Base-by-base conservation (phyloP, 192 early-diverging fungal species). In the Anaeromyces robustus region DNA sequence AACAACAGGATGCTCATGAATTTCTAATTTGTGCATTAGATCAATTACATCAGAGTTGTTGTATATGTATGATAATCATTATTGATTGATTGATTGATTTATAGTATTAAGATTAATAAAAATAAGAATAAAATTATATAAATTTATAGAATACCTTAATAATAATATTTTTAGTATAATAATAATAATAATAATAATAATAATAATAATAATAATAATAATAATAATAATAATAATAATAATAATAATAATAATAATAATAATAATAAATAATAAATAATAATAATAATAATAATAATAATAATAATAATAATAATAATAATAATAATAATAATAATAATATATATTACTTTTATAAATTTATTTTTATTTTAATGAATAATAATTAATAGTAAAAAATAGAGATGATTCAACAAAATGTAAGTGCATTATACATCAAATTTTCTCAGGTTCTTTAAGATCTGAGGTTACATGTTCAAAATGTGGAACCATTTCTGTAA, bases 1-100 rank as follows among this genome's bases (percentile, higher is more conserved):
- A 92, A 19, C 96, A 98, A 86, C 96, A 99, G 84, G 96, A 98
- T 81, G 96, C 97, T 2, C 97, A 99, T 84, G 97, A 99, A 81
- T 98, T 96, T 80, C 95, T 98, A 82, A 96, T 98, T 68, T 92
- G 95, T 17, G 86, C 94, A 12, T 83, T 98, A 78, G 94, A 98
- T 82, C 87, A 92, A 78, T 92, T 99, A 80, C 97, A 99, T 81
- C 52, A 68, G 88, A 85, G 31, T 87, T 89, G 82, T 80, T 93
- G 83, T 41, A 85, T 82, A 83, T 88, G 84, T 86, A 89, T 82
- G 82, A n/a, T n/a, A n/a, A n/a, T n/a, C n/a, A n/a, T n/a, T n/a
- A n/a, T n/a, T n/a, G n/a, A n/a, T n/a, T n/a, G n/a, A n/a, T n/a
- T n/a, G n/a, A n/a, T n/a, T n/a, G n/a, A n/a, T n/a, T n/a, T n/a